Conservation (phyloP, 495 filamentous ascomycete genomes). For the Tuber microsphaerosporum region DNA sequence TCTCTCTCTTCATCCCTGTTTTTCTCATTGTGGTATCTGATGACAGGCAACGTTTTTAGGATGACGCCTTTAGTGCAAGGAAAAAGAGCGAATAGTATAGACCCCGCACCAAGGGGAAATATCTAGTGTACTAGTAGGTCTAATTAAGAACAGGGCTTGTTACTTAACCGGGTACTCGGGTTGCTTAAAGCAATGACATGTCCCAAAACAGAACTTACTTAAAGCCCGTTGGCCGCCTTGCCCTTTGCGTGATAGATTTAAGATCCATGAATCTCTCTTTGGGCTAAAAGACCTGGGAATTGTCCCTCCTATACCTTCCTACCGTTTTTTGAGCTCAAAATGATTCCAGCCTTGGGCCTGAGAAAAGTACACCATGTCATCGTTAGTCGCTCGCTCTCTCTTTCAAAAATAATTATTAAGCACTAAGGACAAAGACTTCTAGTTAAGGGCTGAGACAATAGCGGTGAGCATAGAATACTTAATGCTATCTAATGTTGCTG, state of each 20-base stretch:
- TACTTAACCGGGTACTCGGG: neutral
- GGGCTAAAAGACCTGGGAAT: neutral
- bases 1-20: neutral
- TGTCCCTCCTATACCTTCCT: neutral
- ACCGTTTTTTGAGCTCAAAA: neutral
- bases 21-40: neutral
- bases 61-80: neutral
- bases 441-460: neutral
- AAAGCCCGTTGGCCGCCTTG: neutral
- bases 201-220: neutral
- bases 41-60: neutral
- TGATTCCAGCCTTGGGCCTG: neutral
- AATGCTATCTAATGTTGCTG: neutral
- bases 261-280: neutral
- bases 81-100: neutral
- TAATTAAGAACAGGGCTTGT: neutral
- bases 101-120: neutral
- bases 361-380: neutral
- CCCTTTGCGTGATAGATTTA: too few species aligned
- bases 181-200: neutral
- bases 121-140: neutral
- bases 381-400: neutral
- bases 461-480: neutral
- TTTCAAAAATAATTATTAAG: neutral
- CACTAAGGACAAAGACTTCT: neutral